phyloP scores from a whole-genome alignment of 768 basidiomycete genomes.

The Baorangia bicolor region DNA sequence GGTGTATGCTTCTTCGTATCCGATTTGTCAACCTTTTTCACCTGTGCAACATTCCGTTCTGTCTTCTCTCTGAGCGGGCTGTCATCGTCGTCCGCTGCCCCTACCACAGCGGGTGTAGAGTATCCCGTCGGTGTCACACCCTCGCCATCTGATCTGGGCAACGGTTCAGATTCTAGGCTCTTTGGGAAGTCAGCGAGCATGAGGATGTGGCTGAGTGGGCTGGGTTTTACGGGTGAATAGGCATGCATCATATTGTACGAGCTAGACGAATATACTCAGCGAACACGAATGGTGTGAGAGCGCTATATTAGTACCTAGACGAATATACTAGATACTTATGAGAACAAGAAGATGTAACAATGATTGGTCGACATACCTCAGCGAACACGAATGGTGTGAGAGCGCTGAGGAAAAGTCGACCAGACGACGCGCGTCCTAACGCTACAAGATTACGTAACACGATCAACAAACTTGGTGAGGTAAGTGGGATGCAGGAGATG shows the following conservation, averaged over 20 bases:
- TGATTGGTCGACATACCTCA: no score
- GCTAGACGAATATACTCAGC: no score
- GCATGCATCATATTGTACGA: conserved; percentile 79
- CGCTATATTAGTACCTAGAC: no score
- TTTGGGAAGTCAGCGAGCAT: conserved; percentile 64
- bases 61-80: conserved; percentile 54
- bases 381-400: no score
- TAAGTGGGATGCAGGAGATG: no score
- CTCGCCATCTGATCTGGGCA: neutral
- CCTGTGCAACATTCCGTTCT: conserved; percentile 27
- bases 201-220: conserved; percentile 75
- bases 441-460: no score
- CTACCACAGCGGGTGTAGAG: conserved; percentile 7
- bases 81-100: conserved; percentile 40
- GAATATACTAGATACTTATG: no score
- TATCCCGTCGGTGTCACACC: conserved; percentile 31
- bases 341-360: no score
- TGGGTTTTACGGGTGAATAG: conserved; percentile 78
- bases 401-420: no score
- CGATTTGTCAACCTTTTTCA: conserved; percentile 8
- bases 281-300: no score
- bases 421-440: no score
- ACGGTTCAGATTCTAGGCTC: conserved; percentile 27
- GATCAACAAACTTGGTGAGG: no score
- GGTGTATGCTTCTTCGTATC: conserved; percentile 30